phyloP scores from a whole-genome alignment of 257 asterid genomes.

The Solanum sitiens region DNA sequence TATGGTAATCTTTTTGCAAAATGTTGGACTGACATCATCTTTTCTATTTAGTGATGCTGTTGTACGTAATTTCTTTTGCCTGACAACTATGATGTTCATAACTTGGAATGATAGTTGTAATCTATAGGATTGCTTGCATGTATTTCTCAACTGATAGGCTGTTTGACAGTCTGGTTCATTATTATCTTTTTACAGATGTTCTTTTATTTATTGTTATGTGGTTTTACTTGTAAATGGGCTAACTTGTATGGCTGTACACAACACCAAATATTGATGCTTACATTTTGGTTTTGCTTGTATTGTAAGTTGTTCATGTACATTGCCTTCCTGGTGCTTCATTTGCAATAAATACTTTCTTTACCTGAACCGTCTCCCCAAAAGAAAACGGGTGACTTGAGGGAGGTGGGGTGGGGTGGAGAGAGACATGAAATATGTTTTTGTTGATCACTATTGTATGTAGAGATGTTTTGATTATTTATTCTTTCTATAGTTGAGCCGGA shows the following conservation, averaged over 20 bases:
- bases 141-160: neutral
- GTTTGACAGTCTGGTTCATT: neutral
- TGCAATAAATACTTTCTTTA: neutral
- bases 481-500: neutral
- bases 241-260: neutral
- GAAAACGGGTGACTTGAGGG: neutral
- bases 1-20: constrained; percentile 36
- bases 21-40: neutral
- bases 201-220: neutral
- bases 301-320: neutral
- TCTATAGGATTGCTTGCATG: neutral
- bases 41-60: neutral
- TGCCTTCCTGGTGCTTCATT: neutral
- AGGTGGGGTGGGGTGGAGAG: neutral
- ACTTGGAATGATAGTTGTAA: neutral
- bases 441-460: neutral
- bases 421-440: neutral
- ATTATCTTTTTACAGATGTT: neutral
- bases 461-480: neutral
- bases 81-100: neutral
- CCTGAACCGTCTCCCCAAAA: neutral
- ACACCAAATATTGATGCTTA: neutral
- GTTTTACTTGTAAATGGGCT: neutral
- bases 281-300: neutral
- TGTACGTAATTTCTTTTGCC: neutral